phyloP scores from a whole-genome alignment of 176 grass and related monocot species.

The Oropetium thomaeum region DNA sequence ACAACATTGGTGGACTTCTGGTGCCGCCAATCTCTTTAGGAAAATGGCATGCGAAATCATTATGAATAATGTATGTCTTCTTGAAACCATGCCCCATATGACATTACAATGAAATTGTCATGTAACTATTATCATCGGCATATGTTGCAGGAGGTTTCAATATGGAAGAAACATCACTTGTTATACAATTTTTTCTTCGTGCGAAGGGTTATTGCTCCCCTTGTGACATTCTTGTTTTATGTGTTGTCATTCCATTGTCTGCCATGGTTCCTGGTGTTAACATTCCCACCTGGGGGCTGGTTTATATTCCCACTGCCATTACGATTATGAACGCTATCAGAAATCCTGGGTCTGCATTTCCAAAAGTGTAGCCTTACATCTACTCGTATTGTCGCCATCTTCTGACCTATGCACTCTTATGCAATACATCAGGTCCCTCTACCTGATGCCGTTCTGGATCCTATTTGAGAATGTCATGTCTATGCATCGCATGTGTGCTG shows the following conservation, averaged over 20 bases:
- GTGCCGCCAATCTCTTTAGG: constrained; percentile 84
- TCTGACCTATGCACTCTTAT: background rate
- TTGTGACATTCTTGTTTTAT: constrained; percentile 77
- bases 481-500: constrained; percentile 85
- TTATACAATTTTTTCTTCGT: constrained; percentile 92
- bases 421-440: constrained; percentile 59
- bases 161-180: constrained; percentile 76
- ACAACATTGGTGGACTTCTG: constrained; percentile 88
- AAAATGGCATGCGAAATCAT: constrained; percentile 89
- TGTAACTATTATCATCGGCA: background rate
- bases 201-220: constrained; percentile 52
- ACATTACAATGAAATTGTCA: background rate
- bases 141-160: constrained; percentile 66
- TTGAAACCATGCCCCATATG: background rate
- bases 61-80: constrained; percentile 52
- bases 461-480: constrained; percentile 98
- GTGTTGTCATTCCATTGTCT: constrained; percentile 64
- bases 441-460: constrained; percentile 99
- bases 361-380: background rate
- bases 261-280: constrained; percentile 55
- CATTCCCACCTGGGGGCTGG: constrained; percentile 66
- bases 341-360: constrained; percentile 46
- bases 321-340: constrained; percentile 69
- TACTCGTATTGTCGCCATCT: background rate
- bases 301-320: constrained; percentile 75